phyloP scores from a whole-genome alignment of 805 yeast genomes.

The Ogataea trehaloabstinens region DNA sequence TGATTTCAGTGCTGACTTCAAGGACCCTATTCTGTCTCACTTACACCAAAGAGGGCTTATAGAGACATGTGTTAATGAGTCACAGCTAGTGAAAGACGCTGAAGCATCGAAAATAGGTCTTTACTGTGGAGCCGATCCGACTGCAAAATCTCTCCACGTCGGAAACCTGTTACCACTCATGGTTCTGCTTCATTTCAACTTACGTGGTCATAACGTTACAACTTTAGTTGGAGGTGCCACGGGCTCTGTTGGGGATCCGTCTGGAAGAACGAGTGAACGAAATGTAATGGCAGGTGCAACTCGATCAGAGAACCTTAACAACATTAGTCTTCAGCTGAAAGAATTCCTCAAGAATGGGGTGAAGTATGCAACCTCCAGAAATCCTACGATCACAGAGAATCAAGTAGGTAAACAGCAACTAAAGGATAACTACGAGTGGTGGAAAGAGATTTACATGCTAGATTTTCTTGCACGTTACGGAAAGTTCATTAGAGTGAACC shows the following conservation, averaged over 20 bases:
- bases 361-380: conserved; percentile 56
- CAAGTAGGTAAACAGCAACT: conserved; percentile 18
- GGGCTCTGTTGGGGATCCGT: conserved; percentile 94
- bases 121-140: conserved; percentile 96
- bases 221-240: conserved; percentile 95
- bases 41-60: conserved; percentile 47
- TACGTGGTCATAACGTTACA: conserved; percentile 81
- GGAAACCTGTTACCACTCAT: conserved; percentile 89
- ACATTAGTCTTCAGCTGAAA: conserved; percentile 61
- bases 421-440: conserved; percentile 79
- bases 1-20: conserved; percentile 30
- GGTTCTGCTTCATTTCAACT: conserved; percentile 76
- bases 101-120: conserved; percentile 46
- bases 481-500: conserved; percentile 70
- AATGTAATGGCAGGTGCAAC: conserved; percentile 49
- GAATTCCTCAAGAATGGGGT: conserved; percentile 61
- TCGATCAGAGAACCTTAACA: conserved; percentile 53
- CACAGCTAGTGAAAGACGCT: conserved; percentile 21
- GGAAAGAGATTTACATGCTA: conserved; percentile 73
- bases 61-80: conserved; percentile 39
- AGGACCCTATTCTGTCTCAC: conserved; percentile 39
- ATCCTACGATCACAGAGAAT: conserved; percentile 17
- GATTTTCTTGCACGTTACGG: conserved; percentile 80
- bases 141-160: conserved; percentile 83
- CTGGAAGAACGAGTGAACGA: conserved; percentile 84